These are phyloP conservation scores for Albatrellus ellisii DNA, from an alignment of 768 basidiomycete genomes.

Conservation along the genomic window DNA sequence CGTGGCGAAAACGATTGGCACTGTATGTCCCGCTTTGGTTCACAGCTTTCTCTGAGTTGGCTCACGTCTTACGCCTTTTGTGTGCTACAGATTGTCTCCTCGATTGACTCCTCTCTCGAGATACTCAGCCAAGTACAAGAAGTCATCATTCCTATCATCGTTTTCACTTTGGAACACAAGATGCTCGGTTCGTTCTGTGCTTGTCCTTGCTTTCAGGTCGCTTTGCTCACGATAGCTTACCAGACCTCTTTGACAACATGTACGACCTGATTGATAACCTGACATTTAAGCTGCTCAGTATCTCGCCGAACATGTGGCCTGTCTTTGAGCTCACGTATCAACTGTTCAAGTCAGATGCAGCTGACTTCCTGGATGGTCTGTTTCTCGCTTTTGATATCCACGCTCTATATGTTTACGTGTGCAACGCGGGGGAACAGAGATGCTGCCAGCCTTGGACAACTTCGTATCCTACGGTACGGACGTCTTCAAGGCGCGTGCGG, in stretches of 20 bases:
- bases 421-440: too few species aligned
- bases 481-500: conserved; percentile 52
- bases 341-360: conserved; percentile 70
- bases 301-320: conserved; percentile 79
- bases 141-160: conserved; percentile 65
- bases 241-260: conserved; percentile 80
- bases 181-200: conserved; percentile 43
- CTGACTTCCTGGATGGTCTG: conserved; percentile 73
- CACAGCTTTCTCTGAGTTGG: neutral
- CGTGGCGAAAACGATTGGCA: conserved; percentile 72
- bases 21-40: conserved; percentile 29
- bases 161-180: conserved; percentile 65
- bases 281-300: conserved; percentile 65
- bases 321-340: conserved; percentile 75
- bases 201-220: neutral
- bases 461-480: conserved; percentile 77
- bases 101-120: conserved; percentile 60
- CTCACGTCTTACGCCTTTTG: neutral
- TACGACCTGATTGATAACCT: conserved; percentile 77
- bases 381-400: neutral
- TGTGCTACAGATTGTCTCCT: conserved; percentile 47
- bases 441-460: conserved; percentile 82
- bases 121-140: conserved; percentile 73
- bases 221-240: neutral
- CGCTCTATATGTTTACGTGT: conserved; percentile 3